Percentiles rank a stretch among this genome's conserved stretches.
Conservation (phyloP, 2,329 filamentous ascomycete species). For the Magnaporthiopsis rhizophila region DNA sequence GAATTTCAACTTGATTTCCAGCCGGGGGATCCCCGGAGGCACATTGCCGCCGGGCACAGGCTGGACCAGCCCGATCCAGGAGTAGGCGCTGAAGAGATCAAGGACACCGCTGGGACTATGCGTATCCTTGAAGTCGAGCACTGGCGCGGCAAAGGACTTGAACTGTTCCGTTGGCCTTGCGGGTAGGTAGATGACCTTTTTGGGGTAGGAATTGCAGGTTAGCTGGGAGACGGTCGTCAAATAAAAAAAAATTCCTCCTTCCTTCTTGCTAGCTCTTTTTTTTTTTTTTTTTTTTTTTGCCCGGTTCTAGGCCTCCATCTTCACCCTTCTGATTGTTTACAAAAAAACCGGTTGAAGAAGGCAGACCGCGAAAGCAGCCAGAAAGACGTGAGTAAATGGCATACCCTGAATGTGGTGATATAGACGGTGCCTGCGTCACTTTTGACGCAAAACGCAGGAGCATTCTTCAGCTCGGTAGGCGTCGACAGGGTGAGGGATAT, state of each 20-base stretch:
- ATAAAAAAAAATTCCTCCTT: background rate
- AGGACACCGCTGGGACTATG: conserved; percentile 71
- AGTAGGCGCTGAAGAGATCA: conserved; percentile 88
- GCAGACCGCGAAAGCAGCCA: background rate
- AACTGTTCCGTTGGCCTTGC: conserved; percentile 58
- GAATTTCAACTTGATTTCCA: conserved; percentile 82
- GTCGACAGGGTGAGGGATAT: conserved; percentile 70
- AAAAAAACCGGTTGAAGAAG: too few relatives aligned
- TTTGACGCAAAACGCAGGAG: conserved; percentile 58
- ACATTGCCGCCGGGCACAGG: conserved; percentile 80
- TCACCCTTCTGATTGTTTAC: conserved; percentile 11
- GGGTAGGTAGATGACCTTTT: conserved; percentile 80
- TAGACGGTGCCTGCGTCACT: conserved; percentile 69
- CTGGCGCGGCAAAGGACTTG: conserved; percentile 82
- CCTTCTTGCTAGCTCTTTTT: conserved; percentile 1
- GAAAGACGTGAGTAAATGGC: conserved; percentile 17
- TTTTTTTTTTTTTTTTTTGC: background rate
- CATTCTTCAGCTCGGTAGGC: conserved; percentile 55
- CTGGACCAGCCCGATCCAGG: conserved; percentile 73
- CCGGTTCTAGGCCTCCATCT: background rate
- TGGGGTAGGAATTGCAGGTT: background rate
- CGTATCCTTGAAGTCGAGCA: conserved; percentile 80
- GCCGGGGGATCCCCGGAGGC: conserved; percentile 59
- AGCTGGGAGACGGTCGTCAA: background rate
- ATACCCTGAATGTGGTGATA: conserved; percentile 77